phyloP scores from a whole-genome alignment of 345 rosid genomes.

The Dipteronia sinensis region DNA sequence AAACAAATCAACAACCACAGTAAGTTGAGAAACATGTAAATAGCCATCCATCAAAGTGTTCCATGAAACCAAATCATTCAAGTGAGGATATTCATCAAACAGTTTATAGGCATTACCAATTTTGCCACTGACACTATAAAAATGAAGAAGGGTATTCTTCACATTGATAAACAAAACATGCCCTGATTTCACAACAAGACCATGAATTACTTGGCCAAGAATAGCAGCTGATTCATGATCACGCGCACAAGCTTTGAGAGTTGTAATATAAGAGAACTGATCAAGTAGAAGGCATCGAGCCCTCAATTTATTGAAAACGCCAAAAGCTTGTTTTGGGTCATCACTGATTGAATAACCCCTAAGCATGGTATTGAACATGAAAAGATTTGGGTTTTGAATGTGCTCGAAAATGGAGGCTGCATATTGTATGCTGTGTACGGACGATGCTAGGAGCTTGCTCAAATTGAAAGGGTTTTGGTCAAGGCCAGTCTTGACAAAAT shows the following conservation, averaged over 20 bases:
- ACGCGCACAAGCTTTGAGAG: slow-evolving; percentile 53
- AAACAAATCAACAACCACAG: slow-evolving; percentile 36
- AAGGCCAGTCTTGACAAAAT: slow-evolving; percentile 56
- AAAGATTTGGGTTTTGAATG: slow-evolving; percentile 51
- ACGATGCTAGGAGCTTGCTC: slow-evolving; percentile 68
- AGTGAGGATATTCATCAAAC: slow-evolving; percentile 58
- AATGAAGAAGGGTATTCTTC: slow-evolving; percentile 48
- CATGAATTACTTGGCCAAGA: slow-evolving; percentile 52
- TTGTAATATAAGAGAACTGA: slow-evolving; percentile 60
- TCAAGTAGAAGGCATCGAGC: slow-evolving; percentile 44
- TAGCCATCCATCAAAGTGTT: slow-evolving; percentile 58
- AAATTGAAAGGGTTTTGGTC: slow-evolving; percentile 47
- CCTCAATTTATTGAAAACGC: slow-evolving; percentile 56
- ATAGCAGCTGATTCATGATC: slow-evolving; percentile 29
- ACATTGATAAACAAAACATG: slow-evolving; percentile 41
- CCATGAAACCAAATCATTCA: slow-evolving; percentile 55
- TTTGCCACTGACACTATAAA: slow-evolving; percentile 40
- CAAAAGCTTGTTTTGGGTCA: slow-evolving; percentile 49
- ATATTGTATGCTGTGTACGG: slow-evolving; percentile 45
- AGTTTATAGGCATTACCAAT: slow-evolving; percentile 45
- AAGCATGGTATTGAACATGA: slow-evolving; percentile 62
- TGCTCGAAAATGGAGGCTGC: slow-evolving; percentile 57
- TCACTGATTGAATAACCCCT: slow-evolving; percentile 54
- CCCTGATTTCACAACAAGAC: slow-evolving; percentile 56
- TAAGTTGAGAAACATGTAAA: slow-evolving; percentile 39